These are phyloP conservation scores for Rhododendron vialii DNA, from an alignment of 148 eudicot species.

Conservation along the genomic window DNA sequence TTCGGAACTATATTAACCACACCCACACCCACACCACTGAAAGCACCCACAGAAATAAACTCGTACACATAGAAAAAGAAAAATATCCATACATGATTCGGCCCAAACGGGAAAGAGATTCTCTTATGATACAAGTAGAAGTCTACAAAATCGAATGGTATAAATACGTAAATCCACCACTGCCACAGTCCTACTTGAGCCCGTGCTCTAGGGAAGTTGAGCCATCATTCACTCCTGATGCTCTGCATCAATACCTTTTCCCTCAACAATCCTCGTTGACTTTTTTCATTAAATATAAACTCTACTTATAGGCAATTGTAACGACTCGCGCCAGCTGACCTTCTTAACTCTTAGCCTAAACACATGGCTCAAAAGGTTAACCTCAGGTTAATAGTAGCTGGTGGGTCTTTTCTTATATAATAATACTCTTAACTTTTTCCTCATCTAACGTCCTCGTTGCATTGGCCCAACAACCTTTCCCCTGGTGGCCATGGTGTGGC, in stretches of 20 bases:
- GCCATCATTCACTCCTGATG: neutral
- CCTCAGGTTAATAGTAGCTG: too few relatives aligned
- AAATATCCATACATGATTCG: neutral
- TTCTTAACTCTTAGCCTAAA: too few relatives aligned
- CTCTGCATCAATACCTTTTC: neutral
- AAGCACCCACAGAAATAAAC: neutral
- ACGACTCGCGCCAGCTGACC: too few relatives aligned
- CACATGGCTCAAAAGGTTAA: too few relatives aligned
- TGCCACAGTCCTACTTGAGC: neutral
- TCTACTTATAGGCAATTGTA: neutral
- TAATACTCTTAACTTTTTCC: too few relatives aligned
- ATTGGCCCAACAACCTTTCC: too few relatives aligned
- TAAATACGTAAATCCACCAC: neutral
- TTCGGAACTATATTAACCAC: neutral
- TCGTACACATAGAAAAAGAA: neutral
- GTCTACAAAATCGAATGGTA: neutral
- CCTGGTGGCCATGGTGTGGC: too few relatives aligned
- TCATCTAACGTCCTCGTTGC: too few relatives aligned
- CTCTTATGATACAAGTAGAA: neutral
- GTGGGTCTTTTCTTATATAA: too few relatives aligned
- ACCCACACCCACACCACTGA: neutral
- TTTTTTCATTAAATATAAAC: neutral
- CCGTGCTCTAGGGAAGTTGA: neutral
- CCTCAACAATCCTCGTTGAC: neutral
- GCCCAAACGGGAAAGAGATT: neutral